Evolutionary conservation across 306 rosid genomes (phyloP).

Genomic region (Chamaecrista fasciculata): DNA sequence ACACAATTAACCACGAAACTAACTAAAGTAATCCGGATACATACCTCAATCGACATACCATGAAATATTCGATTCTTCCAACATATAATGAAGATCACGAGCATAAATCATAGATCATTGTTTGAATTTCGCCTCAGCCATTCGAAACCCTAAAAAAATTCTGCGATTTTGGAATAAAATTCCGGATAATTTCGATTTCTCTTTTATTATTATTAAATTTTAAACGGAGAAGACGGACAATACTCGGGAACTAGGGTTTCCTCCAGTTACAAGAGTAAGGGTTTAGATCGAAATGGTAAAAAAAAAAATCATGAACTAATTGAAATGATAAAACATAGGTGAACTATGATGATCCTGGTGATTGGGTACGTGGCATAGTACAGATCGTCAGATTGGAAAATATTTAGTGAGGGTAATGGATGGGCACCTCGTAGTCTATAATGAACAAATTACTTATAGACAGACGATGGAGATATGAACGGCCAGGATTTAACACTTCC

Average conservation of each 20-base stretch:
- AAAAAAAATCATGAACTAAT: background rate
- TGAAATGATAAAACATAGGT: constrained; percentile 11
- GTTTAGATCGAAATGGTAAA: constrained; percentile 45
- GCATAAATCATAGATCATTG: constrained; percentile 35
- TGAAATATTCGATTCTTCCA: constrained; percentile 26
- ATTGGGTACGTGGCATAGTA: constrained; percentile 34
- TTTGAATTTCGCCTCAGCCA: constrained; percentile 38
- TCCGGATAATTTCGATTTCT: constrained; percentile 27
- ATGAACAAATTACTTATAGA: background rate
- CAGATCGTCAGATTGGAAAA: constrained; percentile 23
- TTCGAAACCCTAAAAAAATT: constrained; percentile 53
- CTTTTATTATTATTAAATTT: no score
- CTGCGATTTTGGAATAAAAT: constrained; percentile 31
- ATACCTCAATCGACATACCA: constrained; percentile 46
- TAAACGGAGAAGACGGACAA: constrained; percentile 43
- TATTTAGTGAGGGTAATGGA: background rate
- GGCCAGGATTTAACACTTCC: background rate
- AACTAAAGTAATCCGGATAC: constrained; percentile 26
- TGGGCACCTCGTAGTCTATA: background rate
- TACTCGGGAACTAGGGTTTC: constrained; percentile 62
- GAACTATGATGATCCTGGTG: background rate
- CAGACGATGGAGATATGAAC: background rate
- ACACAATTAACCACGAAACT: constrained; percentile 13
- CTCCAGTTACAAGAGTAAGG: constrained; percentile 37
- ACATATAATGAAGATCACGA: constrained; percentile 39